Conservation (phyloP, 441 rosid species). For the Gossypium gossypioides region DNA sequence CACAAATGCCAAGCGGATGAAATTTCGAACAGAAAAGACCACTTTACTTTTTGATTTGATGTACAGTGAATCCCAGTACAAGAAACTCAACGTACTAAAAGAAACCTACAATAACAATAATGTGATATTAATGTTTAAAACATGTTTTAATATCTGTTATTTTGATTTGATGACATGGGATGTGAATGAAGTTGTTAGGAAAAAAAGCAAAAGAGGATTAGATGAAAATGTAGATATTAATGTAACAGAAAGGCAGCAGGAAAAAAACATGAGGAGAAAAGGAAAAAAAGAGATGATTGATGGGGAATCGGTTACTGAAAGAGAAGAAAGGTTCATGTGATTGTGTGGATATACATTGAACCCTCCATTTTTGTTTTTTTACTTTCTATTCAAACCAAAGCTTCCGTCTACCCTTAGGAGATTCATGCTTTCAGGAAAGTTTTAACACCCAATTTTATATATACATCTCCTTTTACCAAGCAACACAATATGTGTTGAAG, state of each 20-base stretch:
- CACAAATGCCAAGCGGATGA: no score
- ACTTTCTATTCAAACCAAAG: conserved; percentile 65
- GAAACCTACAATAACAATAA: no score
- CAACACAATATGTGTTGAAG: background rate
- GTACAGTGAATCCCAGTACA: no score
- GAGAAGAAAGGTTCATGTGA: conserved; percentile 26
- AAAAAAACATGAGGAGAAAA: background rate
- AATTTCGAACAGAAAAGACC: no score
- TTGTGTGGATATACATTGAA: conserved; percentile 11
- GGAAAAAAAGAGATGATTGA: background rate
- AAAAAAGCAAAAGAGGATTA: no score
- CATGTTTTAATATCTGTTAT: background rate
- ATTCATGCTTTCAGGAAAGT: conserved; percentile 42
- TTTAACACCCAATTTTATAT: conserved; percentile 17
- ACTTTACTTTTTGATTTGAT: no score
- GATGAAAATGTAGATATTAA: background rate
- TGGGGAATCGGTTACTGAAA: conserved; percentile 20
- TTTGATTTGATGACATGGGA: background rate
- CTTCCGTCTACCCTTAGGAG: conserved; percentile 15
- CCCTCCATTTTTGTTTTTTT: conserved; percentile 9
- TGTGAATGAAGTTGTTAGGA: background rate
- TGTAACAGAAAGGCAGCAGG: background rate
- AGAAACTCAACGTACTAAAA: background rate
- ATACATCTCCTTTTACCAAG: background rate
- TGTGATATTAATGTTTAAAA: background rate